These are phyloP conservation scores for Cyberlindnera maclurae DNA, from an alignment of 805 yeast genomes.

Conservation along the genomic window DNA sequence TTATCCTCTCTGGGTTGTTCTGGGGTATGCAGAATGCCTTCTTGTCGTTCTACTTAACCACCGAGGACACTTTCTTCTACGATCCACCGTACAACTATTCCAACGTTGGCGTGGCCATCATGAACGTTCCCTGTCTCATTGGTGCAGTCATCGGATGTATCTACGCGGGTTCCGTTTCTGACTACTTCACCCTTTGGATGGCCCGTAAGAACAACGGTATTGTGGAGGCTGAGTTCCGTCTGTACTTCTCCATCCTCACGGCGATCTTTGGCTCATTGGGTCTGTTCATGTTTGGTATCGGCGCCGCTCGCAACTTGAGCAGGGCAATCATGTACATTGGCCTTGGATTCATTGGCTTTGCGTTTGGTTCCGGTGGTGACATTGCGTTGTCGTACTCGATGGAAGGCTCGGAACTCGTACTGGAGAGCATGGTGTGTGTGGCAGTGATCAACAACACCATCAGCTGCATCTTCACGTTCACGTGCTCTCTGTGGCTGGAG, in stretches of 20 bases:
- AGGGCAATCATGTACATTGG: slow-evolving; percentile 55
- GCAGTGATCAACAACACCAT: slow-evolving; percentile 55
- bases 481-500: slow-evolving; percentile 54
- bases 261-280: slow-evolving; percentile 56
- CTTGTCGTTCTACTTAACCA: slow-evolving; percentile 65
- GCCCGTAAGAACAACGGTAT: slow-evolving; percentile 56
- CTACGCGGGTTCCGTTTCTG: slow-evolving; percentile 55
- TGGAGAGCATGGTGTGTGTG: slow-evolving; percentile 69
- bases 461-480: slow-evolving; percentile 61
- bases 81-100: slow-evolving; percentile 62
- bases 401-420: slow-evolving; percentile 65
- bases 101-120: slow-evolving; percentile 60
- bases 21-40: slow-evolving; percentile 82
- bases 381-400: slow-evolving; percentile 59
- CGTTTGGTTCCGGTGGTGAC: slow-evolving; percentile 68
- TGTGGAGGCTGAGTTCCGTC: slow-evolving; percentile 58
- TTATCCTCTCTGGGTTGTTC: slow-evolving; percentile 56
- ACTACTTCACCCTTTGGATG: slow-evolving; percentile 52
- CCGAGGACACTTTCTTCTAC: slow-evolving; percentile 62
- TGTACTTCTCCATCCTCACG: slow-evolving; percentile 49
- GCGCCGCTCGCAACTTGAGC: slow-evolving; percentile 47
- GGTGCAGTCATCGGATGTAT: slow-evolving; percentile 64
- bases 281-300: slow-evolving; percentile 58
- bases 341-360: slow-evolving; percentile 57
- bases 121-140: slow-evolving; percentile 65